phyloP scores from a whole-genome alignment of 2,329 filamentous ascomycete species.

The Fusarium xyrophilum region DNA sequence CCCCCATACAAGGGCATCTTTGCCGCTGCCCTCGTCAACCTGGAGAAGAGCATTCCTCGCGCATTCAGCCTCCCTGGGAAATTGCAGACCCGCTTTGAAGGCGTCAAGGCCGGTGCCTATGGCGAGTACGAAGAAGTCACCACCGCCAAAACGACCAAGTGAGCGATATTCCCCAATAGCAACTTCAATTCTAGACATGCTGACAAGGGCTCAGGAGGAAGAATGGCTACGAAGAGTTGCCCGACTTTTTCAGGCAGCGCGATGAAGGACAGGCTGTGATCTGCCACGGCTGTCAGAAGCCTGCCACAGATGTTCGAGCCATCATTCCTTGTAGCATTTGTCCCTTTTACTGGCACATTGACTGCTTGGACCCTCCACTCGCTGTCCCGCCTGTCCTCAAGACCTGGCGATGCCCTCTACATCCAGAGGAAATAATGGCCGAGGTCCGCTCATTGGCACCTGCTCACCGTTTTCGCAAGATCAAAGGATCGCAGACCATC shows the following conservation, averaged over 20 bases:
- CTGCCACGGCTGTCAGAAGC: constrained; percentile 76
- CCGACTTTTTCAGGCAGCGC: constrained; percentile 72
- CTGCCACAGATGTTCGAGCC: constrained; percentile 65
- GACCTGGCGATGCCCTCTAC: constrained; percentile 88
- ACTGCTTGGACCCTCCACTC: constrained; percentile 86
- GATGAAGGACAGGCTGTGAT: constrained; percentile 80
- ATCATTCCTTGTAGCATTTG: constrained; percentile 90
- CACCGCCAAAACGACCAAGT: constrained; percentile 68
- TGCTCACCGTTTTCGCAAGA: constrained; percentile 67
- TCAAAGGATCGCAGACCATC: constrained; percentile 62
- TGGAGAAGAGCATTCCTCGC: constrained; percentile 73
- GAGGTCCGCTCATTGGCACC: constrained; percentile 65
- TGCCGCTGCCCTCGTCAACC: constrained; percentile 65
- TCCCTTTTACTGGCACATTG: constrained; percentile 84
- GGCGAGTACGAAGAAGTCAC: constrained; percentile 80
- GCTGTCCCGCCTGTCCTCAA: constrained; percentile 77
- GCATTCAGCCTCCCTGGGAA: constrained; percentile 75
- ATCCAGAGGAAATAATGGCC: constrained; percentile 77
- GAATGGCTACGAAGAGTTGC: constrained; percentile 64
- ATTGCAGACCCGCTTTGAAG: constrained; percentile 79
- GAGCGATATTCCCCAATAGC: constrained; percentile 47
- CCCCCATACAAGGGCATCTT: constrained; percentile 63
- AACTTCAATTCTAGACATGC: not conserved
- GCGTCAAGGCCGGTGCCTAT: constrained; percentile 76
- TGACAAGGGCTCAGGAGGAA: constrained; percentile 53